Evolutionary conservation across 1,284 basidiomycete genomes (phyloP), one percentile per base, ranked within the genome.

Genomic region (Malassezia nana): DNA sequence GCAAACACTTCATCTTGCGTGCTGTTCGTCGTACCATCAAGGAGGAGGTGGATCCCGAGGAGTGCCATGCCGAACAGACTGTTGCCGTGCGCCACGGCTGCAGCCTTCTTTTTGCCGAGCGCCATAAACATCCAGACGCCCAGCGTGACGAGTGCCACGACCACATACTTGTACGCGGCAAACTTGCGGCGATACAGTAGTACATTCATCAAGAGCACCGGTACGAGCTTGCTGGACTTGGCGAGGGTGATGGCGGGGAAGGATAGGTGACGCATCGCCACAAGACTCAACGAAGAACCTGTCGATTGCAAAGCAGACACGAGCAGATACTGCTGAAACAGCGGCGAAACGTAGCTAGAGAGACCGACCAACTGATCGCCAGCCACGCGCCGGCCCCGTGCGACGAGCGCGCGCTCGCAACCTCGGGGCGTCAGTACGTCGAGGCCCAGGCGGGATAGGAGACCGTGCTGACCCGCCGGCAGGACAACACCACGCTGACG

Each of bases 161-260:
- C 73, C 29, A 62, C 60, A 39, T 75, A 75, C 62, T 75, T 75
- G 63, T 74, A 70, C 7, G 57, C 41, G 1, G 72, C 67, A 50
- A 75, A 74, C 40, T 67, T 63, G 48, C 73, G 63, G 18, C 70
- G 63, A 57, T 75, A 75, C 25, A 79, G 67, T 15, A 79, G 47
- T 16, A 92, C 83, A 76, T 92, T 92, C 87, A 92, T 90, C 75
- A 92, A 79, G 81, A 94, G 87, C 57, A 94, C 89, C 3, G 90
- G 89, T 15, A 94, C 86, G 66, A 94, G 87, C 76, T 98, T 98
- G 81, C 92, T 98, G 0, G 90, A 95, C 76, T 98, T 98, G 57
- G 89, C 92, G 58, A 98, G 84, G 32, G 96, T 91, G 84, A 96
- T 90, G 15, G 92, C 90, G 25, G 94, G 94, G 78, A 96, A 98